Evolutionary conservation across 495 filamentous ascomycete genomes (phyloP).

Genomic region (Tirmania nivea): DNA sequence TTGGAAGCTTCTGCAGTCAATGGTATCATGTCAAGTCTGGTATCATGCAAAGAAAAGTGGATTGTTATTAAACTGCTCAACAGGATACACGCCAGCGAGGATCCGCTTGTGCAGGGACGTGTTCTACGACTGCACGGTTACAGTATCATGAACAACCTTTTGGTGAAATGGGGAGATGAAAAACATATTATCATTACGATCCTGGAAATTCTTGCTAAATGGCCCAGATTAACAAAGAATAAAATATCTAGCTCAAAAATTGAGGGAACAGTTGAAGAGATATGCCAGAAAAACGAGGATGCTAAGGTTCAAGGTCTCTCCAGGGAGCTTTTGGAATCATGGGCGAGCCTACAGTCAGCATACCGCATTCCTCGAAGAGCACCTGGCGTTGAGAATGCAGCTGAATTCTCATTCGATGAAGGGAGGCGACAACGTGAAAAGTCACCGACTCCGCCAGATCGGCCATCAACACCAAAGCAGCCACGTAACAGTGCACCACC

Average conservation of each 20-base stretch:
- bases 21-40: constrained; percentile 95
- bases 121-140: constrained; percentile 96
- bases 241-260: constrained; percentile 96
- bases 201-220: constrained; percentile 67
- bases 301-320: constrained; percentile 52
- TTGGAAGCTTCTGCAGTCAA: constrained; percentile 63
- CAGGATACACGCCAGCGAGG: constrained; percentile 73
- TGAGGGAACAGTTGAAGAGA: constrained; percentile 52
- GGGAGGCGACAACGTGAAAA: constrained; percentile 8
- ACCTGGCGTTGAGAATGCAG: constrained; percentile 9
- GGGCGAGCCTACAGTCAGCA: constrained; percentile 75
- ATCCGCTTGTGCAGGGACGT: constrained; percentile 68
- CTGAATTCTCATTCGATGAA: constrained; percentile 13
- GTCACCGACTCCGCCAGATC: constrained; percentile 4
- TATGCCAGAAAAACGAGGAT: constrained; percentile 37
- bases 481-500: background rate
- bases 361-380: constrained; percentile 73
- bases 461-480: constrained; percentile 4
- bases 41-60: constrained; percentile 99
- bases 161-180: constrained; percentile 70
- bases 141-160: constrained; percentile 67
- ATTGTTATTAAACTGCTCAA: constrained; percentile 86
- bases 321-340: constrained; percentile 51
- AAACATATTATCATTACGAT: constrained; percentile 73
- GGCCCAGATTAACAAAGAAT: constrained; percentile 83